Evolutionary conservation across 495 filamentous ascomycete genomes (phyloP), one percentile per base, ranked within the genome.

Genomic region (Penicillium longicatenatum): DNA sequence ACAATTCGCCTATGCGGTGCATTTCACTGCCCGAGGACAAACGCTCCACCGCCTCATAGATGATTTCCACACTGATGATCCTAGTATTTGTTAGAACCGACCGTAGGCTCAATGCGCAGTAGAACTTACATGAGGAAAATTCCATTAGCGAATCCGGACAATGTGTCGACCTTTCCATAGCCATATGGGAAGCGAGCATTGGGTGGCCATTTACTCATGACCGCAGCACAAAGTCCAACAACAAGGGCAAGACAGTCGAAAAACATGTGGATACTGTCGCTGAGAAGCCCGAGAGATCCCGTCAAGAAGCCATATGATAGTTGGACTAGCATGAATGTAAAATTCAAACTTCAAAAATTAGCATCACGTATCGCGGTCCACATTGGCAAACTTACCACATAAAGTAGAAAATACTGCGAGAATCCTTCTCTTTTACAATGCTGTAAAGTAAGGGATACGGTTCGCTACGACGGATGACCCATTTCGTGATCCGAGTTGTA

Each of bases 241-340:
- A 89, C 87, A 20, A 99, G 81, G 19, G 94, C 94, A 14, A 97
- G 82, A 61, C 94, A 99, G 71, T 99, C 94, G 61, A 99, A 99
- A 68, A 99, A 95, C 94, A 99, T 99, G 73, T 99, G 94, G 58
- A 99, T 95, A 66, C 91, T 97, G 72, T 99, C 94, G 62, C 91
- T 96, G 5, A 99, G 85, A 3, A 99, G 80, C 1, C 94, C 94
- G 7, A 99, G 80, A 1, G 95, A 98, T 53, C 94, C 92, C 6
- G 92, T 97, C 12, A 91, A 68, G 61, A 94, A 92, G 31, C 94
- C 94, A 67, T 99, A 99, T 31, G 90, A 89, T 19, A 93, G 87
- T 67, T 99, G 94, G 3, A 98, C 85, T 14, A 91, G 76, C 94
- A 99, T 99, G 70, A 99, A 99, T 1, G 76, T 75, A 53, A 99